These are phyloP conservation scores for Harringtonia aguacate DNA, from an alignment of 2,329 filamentous ascomycete genomes.

Conservation along the genomic window DNA sequence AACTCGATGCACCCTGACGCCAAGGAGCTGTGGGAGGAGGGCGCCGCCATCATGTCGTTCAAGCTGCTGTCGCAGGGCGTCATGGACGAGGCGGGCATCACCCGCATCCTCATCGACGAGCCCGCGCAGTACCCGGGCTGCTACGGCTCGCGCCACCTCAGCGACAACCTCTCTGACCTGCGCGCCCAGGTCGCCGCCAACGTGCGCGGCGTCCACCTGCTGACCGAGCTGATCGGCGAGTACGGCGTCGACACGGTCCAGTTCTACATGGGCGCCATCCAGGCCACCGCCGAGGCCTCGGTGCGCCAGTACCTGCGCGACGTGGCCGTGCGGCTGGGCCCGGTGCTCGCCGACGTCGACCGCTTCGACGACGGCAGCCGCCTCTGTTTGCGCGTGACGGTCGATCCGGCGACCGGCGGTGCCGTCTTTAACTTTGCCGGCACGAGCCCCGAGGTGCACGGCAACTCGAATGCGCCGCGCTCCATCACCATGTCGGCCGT, in stretches of 20 bases:
- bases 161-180: conserved; percentile 76
- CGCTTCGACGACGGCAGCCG: conserved; percentile 84
- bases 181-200: conserved; percentile 82
- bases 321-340: too few species aligned
- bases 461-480: conserved; percentile 65
- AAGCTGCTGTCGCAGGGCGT: conserved; percentile 65
- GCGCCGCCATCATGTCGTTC: conserved; percentile 51
- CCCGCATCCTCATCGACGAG: conserved; percentile 58
- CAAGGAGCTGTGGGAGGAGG: conserved; percentile 52
- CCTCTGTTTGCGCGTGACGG: conserved; percentile 59
- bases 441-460: conserved; percentile 64
- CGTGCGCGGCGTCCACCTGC: conserved; percentile 70
- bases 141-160: conserved; percentile 64
- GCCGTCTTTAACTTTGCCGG: conserved; percentile 69
- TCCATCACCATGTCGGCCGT: conserved; percentile 70
- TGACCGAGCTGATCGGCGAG: conserved; percentile 63
- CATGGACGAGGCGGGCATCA: conserved; percentile 69
- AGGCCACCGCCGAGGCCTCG: conserved; percentile 65
- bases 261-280: conserved; percentile 74
- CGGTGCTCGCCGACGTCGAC: too few species aligned
- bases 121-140: conserved; percentile 67
- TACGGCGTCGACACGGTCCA: conserved; percentile 67
- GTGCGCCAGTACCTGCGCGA: conserved; percentile 63
- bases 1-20: conserved; percentile 74
- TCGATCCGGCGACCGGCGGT: conserved; percentile 65